A percentile compares a stretch with the other conserved stretches of the same genome.
phyloP scores from a whole-genome alignment of 2,329 filamentous ascomycete genomes.

The Calcarisporium arbuscula region DNA sequence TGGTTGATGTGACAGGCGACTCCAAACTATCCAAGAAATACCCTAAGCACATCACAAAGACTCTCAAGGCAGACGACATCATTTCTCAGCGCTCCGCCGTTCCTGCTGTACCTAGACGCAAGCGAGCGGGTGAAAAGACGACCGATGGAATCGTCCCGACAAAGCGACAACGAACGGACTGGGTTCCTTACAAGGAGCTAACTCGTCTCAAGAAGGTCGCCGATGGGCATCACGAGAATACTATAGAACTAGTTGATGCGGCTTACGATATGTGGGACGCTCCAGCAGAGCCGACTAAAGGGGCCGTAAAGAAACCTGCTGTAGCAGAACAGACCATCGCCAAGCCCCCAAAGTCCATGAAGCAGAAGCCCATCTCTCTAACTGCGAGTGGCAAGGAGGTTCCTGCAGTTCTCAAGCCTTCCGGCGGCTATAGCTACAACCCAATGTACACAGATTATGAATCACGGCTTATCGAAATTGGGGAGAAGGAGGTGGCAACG shows the following conservation, averaged over 20 bases:
- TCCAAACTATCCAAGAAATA: conserved; percentile 56
- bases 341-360: conserved; percentile 69
- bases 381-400: conserved; percentile 75
- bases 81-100: conserved; percentile 77
- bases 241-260: conserved; percentile 51
- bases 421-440: conserved; percentile 87
- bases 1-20: conserved; percentile 71
- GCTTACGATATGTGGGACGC: conserved; percentile 74
- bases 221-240: conserved; percentile 58
- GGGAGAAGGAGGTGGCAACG: conserved; percentile 69
- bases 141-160: conserved; percentile 65
- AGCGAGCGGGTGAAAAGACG: conserved; percentile 64
- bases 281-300: conserved; percentile 30
- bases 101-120: conserved; percentile 70
- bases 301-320: too few relatives aligned
- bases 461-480: conserved; percentile 64
- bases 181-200: conserved; percentile 81
- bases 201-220: conserved; percentile 72
- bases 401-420: conserved; percentile 71
- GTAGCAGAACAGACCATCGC: conserved; percentile 59
- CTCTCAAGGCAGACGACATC: conserved; percentile 86
- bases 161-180: conserved; percentile 73
- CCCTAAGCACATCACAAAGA: conserved; percentile 64
- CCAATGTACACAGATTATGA: conserved; percentile 84
- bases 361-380: conserved; percentile 71